phyloP scores from a whole-genome alignment of 176 grass and related monocot species.

The Carex myosuroides region DNA sequence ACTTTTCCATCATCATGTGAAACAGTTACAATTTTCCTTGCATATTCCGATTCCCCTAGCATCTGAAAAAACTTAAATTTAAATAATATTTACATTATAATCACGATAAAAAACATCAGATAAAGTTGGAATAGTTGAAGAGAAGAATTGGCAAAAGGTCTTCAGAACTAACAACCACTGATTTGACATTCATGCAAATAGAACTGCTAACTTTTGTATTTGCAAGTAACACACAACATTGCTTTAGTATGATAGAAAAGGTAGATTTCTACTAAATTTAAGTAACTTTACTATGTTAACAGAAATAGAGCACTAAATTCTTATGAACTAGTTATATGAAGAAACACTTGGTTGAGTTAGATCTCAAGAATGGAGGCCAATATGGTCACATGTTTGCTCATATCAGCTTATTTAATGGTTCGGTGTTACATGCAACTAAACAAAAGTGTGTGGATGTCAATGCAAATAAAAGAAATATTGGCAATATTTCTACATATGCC shows the following conservation, averaged over 20 bases:
- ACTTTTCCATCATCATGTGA: constrained; percentile 43
- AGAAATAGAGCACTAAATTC: neutral
- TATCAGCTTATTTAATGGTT: neutral
- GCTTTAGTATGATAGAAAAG: neutral
- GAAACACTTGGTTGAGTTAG: neutral
- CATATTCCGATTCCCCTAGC: constrained; percentile 39
- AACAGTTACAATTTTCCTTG: constrained; percentile 50
- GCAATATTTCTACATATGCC: neutral
- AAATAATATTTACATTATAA: neutral
- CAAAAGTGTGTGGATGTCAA: neutral
- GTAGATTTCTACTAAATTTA: neutral
- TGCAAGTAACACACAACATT: neutral
- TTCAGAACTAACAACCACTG: neutral
- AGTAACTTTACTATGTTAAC: neutral
- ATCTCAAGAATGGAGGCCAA: neutral
- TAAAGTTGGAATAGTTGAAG: neutral
- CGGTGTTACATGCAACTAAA: neutral
- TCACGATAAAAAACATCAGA: neutral
- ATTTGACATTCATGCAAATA: neutral
- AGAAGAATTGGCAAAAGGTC: neutral
- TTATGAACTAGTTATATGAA: neutral
- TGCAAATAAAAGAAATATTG: neutral
- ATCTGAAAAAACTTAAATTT: constrained; percentile 21
- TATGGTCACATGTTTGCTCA: neutral
- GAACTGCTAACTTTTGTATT: neutral